Percentiles rank a stretch among this genome's conserved stretches.
phyloP scores from a whole-genome alignment of 1,284 basidiomycete species.

The Psilocybe mexicana region DNA sequence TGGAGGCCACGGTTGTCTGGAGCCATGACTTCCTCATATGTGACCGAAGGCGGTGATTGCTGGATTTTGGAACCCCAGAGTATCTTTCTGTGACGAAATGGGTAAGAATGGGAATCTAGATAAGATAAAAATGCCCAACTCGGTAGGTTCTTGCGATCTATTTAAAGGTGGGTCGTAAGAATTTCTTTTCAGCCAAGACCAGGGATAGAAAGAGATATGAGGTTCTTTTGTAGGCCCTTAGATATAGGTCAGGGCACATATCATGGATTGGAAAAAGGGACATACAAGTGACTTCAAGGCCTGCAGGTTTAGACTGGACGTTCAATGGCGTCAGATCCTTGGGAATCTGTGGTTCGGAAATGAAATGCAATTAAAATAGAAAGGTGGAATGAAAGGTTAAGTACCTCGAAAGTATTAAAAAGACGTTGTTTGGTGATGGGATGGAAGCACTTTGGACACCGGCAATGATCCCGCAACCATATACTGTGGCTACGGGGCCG shows the following conservation, averaged over 20 bases:
- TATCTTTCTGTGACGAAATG: constrained; percentile 56
- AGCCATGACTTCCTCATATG: constrained; percentile 77
- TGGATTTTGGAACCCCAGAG: constrained; percentile 84
- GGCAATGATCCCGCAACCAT: constrained; percentile 74
- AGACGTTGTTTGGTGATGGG: constrained; percentile 88
- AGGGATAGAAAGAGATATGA: constrained; percentile 83
- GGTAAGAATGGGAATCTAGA: neutral
- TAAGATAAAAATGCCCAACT: constrained; percentile 40
- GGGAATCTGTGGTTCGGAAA: constrained; percentile 60
- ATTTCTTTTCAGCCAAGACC: constrained; percentile 78
- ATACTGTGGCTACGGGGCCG: constrained; percentile 43
- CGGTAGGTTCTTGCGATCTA: constrained; percentile 29
- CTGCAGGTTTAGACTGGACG: constrained; percentile 63
- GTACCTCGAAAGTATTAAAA: constrained; percentile 80
- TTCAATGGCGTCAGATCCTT: constrained; percentile 65
- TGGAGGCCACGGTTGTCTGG: constrained; percentile 68
- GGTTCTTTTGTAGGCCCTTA: constrained; percentile 61
- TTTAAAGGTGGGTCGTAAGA: constrained; percentile 70
- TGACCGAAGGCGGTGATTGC: constrained; percentile 74
- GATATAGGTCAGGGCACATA: neutral
- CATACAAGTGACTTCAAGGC: constrained; percentile 71
- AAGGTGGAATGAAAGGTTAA: constrained; percentile 16
- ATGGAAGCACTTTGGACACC: constrained; percentile 89
- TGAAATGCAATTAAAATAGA: neutral
- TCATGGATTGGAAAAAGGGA: constrained; percentile 8